Conservation (phyloP, 441 rosid species). For the Viola pubescens region DNA sequence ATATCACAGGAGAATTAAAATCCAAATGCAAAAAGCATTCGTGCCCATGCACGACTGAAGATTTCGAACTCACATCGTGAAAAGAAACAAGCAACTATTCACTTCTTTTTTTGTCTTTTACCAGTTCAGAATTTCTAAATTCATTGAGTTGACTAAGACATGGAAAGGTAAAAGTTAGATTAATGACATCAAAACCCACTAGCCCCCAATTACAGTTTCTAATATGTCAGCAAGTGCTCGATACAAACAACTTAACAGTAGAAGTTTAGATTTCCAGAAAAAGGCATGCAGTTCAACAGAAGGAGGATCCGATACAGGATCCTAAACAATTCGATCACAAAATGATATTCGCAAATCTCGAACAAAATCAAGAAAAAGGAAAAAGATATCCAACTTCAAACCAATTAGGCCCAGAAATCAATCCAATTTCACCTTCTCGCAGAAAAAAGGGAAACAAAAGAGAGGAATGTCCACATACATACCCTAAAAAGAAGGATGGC, state of each 20-base stretch:
- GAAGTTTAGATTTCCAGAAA: background rate
- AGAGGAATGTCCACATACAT: constrained; percentile 21
- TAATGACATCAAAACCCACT: too few relatives aligned
- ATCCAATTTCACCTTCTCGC: background rate
- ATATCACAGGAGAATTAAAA: too few relatives aligned
- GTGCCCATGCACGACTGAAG: too few relatives aligned
- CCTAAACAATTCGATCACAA: background rate
- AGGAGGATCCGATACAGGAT: background rate
- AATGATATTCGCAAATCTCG: background rate
- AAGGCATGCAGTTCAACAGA: background rate
- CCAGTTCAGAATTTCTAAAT: too few relatives aligned
- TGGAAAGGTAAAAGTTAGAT: too few relatives aligned
- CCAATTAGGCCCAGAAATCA: background rate
- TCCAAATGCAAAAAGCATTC: too few relatives aligned
- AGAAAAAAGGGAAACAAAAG: constrained; percentile 13
- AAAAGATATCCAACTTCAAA: background rate
- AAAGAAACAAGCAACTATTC: too few relatives aligned
- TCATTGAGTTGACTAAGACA: too few relatives aligned
- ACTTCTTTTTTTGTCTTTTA: too few relatives aligned
- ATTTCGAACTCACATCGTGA: too few relatives aligned
- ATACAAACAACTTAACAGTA: background rate
- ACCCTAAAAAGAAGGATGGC: constrained; percentile 73
- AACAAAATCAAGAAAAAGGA: background rate
- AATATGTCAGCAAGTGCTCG: too few relatives aligned
- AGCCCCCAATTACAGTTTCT: too few relatives aligned